These are phyloP conservation scores for Cordyceps javanica DNA, from an alignment of 2,329 filamentous ascomycete species.

Conservation along the genomic window DNA sequence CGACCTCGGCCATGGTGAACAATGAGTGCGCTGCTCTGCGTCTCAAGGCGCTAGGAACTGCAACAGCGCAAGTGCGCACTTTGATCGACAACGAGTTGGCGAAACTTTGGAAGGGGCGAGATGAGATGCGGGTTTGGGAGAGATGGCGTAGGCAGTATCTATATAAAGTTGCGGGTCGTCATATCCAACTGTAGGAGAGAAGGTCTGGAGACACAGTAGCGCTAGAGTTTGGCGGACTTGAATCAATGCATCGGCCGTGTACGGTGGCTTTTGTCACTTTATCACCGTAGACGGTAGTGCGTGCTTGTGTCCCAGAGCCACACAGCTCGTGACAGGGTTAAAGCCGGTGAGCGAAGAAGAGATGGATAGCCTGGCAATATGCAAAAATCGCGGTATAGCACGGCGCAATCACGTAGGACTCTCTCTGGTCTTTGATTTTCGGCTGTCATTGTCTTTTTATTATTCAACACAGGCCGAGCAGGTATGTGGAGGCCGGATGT, in stretches of 20 bases:
- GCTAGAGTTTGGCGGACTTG: constrained; percentile 6
- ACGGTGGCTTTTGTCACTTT: neutral
- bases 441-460: neutral
- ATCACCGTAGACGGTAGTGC: neutral
- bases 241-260: constrained; percentile 10
- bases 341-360: neutral
- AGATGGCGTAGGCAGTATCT: constrained; percentile 3
- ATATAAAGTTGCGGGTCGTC: constrained; percentile 9
- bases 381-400: neutral
- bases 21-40: neutral
- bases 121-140: neutral
- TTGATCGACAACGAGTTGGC: neutral
- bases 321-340: neutral
- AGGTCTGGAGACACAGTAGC: neutral
- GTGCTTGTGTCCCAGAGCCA: neutral
- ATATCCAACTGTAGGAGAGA: neutral
- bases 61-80: neutral
- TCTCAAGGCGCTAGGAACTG: neutral
- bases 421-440: neutral
- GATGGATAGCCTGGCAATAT: neutral
- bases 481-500: neutral
- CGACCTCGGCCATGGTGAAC: constrained; percentile 21
- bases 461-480: constrained; percentile 3
- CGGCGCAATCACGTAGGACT: neutral
- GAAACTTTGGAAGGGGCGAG: neutral